phyloP scores from a whole-genome alignment of 225 moss, liverwort and hornwort genomes.

The Physcomitrellopsis africana region DNA sequence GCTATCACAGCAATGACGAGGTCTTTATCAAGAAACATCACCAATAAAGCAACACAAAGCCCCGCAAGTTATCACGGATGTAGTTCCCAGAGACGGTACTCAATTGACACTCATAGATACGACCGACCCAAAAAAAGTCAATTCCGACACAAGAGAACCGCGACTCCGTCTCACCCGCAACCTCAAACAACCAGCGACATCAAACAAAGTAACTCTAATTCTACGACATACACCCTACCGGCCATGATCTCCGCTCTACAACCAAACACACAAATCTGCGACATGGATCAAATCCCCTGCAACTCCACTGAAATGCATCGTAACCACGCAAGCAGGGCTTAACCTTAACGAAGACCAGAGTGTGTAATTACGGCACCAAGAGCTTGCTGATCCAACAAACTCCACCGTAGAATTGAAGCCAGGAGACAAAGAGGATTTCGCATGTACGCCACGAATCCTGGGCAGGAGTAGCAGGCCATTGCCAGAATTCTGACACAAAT shows the following conservation, averaged over 20 bases:
- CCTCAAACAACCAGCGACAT: background rate
- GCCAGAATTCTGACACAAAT: constrained; percentile 29
- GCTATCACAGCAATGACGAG: background rate
- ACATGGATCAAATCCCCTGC: constrained; percentile 14
- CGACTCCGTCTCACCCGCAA: background rate
- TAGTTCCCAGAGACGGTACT: background rate
- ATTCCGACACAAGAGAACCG: background rate
- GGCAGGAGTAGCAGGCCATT: constrained; percentile 17
- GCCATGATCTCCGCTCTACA: constrained; percentile 21
- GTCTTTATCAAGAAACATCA: constrained; percentile 8
- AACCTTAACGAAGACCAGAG: too few species aligned
- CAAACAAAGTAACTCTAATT: background rate
- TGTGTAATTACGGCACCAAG: constrained; percentile 7
- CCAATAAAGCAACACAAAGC: background rate
- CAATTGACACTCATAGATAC: background rate
- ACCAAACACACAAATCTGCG: constrained; percentile 17
- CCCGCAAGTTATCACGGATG: constrained; percentile 12
- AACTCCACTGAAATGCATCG: constrained; percentile 17
- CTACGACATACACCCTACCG: background rate
- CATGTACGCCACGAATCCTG: constrained; percentile 16
- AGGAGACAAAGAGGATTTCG: background rate
- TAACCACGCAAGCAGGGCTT: background rate
- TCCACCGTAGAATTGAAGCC: constrained; percentile 5
- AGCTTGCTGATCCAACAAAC: constrained; percentile 1
- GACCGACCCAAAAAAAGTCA: constrained; percentile 1